These are phyloP conservation scores for Holtermanniella nyarrowii DNA, from an alignment of 768 basidiomycete genomes.

Conservation along the genomic window DNA sequence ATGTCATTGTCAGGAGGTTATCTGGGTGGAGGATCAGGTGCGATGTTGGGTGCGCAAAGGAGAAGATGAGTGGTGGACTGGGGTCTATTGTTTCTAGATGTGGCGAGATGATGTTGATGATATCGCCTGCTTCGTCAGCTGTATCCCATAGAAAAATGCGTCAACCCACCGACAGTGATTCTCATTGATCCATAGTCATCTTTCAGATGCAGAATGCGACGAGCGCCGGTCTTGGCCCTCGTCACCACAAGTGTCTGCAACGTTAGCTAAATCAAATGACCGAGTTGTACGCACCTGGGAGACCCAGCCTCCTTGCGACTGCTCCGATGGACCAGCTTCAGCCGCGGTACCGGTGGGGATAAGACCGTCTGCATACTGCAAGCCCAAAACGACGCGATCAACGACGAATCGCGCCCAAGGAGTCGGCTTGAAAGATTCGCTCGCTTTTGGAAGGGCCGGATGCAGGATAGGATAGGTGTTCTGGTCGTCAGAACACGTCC, in stretches of 20 bases:
- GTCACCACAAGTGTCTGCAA: constrained; percentile 50
- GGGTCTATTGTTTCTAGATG: constrained; percentile 46
- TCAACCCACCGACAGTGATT: constrained; percentile 50
- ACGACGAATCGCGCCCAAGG: constrained; percentile 31
- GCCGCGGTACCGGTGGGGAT: constrained; percentile 2
- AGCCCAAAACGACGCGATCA: constrained; percentile 11
- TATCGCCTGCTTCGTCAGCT: constrained; percentile 52
- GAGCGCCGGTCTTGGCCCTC: constrained; percentile 36
- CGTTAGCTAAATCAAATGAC: constrained; percentile 1
- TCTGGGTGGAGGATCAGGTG: constrained; percentile 85
- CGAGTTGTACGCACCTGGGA: not conserved
- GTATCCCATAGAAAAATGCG: not conserved
- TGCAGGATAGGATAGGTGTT: constrained; percentile 22
- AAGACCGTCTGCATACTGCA: constrained; percentile 13
- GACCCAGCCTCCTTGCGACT: not conserved
- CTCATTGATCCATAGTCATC: constrained; percentile 70
- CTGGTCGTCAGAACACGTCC: not conserved
- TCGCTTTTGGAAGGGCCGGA: constrained; percentile 23
- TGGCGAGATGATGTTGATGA: constrained; percentile 54
- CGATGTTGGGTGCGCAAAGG: constrained; percentile 49
- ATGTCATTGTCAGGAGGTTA: constrained; percentile 77
- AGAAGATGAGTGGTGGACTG: constrained; percentile 43
- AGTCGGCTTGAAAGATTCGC: constrained; percentile 17
- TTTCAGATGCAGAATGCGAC: constrained; percentile 51
- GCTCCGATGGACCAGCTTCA: not conserved